A percentile compares a stretch with the other conserved stretches of the same genome.
phyloP scores from a whole-genome alignment of 805 yeast genomes.

The Metschnikowia kofuensis region DNA sequence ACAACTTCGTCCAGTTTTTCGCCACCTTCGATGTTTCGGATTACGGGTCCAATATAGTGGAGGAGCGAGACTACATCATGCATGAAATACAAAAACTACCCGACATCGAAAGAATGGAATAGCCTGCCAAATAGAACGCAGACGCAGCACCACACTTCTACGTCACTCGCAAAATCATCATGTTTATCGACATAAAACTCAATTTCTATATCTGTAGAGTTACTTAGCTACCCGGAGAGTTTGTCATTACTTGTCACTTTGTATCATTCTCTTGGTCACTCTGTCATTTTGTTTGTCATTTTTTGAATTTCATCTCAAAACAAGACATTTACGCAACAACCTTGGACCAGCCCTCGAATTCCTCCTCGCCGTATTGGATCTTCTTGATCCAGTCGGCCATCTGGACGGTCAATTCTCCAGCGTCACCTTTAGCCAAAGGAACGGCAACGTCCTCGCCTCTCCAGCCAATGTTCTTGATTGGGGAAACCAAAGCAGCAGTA shows the following conservation, averaged over 20 bases:
- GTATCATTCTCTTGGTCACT: background rate
- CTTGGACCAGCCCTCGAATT: conserved; percentile 55
- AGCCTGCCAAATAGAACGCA: conserved; percentile 1
- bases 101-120: conserved; percentile 41
- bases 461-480: conserved; percentile 85
- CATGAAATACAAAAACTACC: conserved; percentile 72
- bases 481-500: conserved; percentile 96
- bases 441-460: conserved; percentile 68
- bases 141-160: background rate
- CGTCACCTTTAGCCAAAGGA: conserved; percentile 78
- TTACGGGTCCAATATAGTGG: conserved; percentile 66
- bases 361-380: conserved; percentile 84
- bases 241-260: background rate
- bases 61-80: conserved; percentile 78
- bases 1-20: conserved; percentile 68
- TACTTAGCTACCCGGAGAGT: no score
- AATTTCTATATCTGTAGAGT: no score
- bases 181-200: no score
- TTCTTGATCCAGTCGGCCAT: conserved; percentile 84
- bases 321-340: conserved; percentile 24
- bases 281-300: background rate
- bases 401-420: conserved; percentile 76
- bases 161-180: background rate
- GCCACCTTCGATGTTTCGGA: conserved; percentile 58
- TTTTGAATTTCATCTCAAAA: background rate